Evolutionary conservation across 768 basidiomycete genomes (phyloP).

Genomic region (Gloeostereum incarnatum): DNA sequence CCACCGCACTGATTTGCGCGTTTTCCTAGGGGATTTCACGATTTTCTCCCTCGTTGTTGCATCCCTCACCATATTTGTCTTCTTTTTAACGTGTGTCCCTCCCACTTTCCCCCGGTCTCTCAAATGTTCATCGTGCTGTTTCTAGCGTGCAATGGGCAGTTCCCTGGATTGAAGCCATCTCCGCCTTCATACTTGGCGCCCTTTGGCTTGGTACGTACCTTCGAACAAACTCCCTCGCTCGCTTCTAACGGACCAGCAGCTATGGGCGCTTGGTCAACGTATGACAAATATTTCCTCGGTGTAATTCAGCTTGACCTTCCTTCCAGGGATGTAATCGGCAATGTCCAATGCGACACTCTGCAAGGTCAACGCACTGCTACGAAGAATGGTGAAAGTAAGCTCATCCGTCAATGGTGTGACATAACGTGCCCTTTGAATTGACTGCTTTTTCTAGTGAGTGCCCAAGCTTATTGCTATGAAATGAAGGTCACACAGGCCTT

Average conservation of each 20-base stretch:
- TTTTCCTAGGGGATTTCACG: conserved; percentile 50
- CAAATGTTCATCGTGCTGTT: conserved; percentile 7
- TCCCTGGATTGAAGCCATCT: conserved; percentile 50
- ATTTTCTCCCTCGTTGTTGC: conserved; percentile 62
- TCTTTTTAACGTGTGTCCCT: conserved; percentile 45
- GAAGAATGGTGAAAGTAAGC: conserved; percentile 47
- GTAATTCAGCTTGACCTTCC: conserved; percentile 2
- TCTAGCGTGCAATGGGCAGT: conserved; percentile 61
- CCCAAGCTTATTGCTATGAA: conserved; percentile 57
- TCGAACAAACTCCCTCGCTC: no score
- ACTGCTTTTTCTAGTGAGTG: conserved; percentile 35
- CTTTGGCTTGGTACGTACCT: conserved; percentile 59
- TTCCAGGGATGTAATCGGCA: conserved; percentile 60
- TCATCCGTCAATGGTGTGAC: conserved; percentile 5
- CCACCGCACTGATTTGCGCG: conserved; percentile 2
- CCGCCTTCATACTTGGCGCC: conserved; percentile 43
- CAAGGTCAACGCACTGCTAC: conserved; percentile 34
- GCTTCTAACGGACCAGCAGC: no score
- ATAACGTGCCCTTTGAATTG: neutral
- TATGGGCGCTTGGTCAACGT: conserved; percentile 72
- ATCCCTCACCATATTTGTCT: conserved; percentile 52
- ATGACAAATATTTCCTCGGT: conserved; percentile 15
- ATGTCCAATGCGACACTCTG: conserved; percentile 47
- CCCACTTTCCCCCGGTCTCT: neutral
- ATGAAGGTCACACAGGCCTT: conserved; percentile 75